Base-by-base conservation (phyloP, 371 early-diverging fungal genomes). In the Actinomortierella wolfii region DNA sequence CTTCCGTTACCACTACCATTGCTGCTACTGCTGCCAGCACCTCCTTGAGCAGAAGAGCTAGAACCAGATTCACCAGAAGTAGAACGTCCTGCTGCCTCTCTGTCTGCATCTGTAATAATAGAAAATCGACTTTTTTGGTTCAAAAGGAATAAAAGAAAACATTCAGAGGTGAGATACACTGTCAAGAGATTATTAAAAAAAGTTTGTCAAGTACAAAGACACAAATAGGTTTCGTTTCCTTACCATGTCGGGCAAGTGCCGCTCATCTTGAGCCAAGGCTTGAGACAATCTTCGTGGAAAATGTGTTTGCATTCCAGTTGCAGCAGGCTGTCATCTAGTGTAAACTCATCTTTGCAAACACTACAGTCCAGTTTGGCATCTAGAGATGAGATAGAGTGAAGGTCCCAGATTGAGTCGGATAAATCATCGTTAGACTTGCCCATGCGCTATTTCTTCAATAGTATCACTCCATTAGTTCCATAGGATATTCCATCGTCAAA, bases 181-280 rank as follows among this genome's bases (percentile, higher is more conserved):
- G n/a, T n/a, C n/a, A n/a, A n/a, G n/a, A n/a, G n/a, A n/a, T n/a
- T n/a, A 34, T 34, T 4, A 34, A 34, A 34, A 6, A 4, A 34
- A 4, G 34, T 34, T 6, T 4, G 11, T 11, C 34, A 34, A 34
- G 11, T 6, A 34, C 34, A 11, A 34, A 11, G 11, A 11, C 34
- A 34, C 11, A 34, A 34, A 11, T 34, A 4, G 4, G 7, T 34
- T 11, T 47, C 17, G 47, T 47, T 47, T 11, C 45, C 74, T 74
- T 84, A 86, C 86, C 97, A 96, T n/a, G 93, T 91, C 17, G 97
- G 96, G 67, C 97, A 95, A 5, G 94, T 91, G 11, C 90, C 88
- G 58, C 89, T 92, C 56, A 88, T 80, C 60, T 88, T 89, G 40
- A 97, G 85, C 97, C 97, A 97, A 47, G 88, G 88, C 51, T 90